These are phyloP conservation scores for Malassezia japonica DNA, from an alignment of 1,284 basidiomycete genomes.

Conservation along the genomic window DNA sequence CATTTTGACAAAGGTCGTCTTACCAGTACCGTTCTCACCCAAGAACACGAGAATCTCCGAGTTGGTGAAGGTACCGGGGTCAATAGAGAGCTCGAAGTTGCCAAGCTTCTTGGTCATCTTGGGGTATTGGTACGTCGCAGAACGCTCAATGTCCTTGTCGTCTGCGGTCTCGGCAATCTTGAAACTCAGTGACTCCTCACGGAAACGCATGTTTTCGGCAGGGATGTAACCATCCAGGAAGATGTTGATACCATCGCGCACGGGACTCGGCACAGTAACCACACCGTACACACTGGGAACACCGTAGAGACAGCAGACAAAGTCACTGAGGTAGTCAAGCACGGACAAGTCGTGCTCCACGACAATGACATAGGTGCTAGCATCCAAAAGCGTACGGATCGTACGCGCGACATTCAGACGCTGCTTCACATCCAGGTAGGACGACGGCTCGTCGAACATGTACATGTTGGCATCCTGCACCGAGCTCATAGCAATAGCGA, in stretches of 20 bases:
- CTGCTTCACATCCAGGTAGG: conserved; percentile 48
- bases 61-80: conserved; percentile 43
- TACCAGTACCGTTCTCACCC: conserved; percentile 48
- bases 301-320: conserved; percentile 48
- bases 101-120: conserved; percentile 46
- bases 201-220: conserved; percentile 48
- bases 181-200: conserved; percentile 45
- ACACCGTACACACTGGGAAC: conserved; percentile 48
- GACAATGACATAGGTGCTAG: conserved; percentile 47
- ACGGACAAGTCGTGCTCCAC: conserved; percentile 48
- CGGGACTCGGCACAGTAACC: conserved; percentile 44
- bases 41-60: conserved; percentile 48
- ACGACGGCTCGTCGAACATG: conserved; percentile 49
- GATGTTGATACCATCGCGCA: conserved; percentile 48
- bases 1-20: conserved; percentile 49
- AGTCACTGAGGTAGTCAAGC: conserved; percentile 47
- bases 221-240: conserved; percentile 48
- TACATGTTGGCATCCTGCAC: conserved; percentile 48
- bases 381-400: conserved; percentile 43
- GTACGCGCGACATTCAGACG: conserved; percentile 46
- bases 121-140: conserved; percentile 37
- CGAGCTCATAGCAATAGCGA: conserved; percentile 48
- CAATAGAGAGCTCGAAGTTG: conserved; percentile 42
- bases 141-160: conserved; percentile 36
- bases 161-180: conserved; percentile 48